Evolutionary conservation across 495 filamentous ascomycete species (phyloP), one percentile per base, ranked within the genome.

Genomic region (Sabuloglossum arenarium): DNA sequence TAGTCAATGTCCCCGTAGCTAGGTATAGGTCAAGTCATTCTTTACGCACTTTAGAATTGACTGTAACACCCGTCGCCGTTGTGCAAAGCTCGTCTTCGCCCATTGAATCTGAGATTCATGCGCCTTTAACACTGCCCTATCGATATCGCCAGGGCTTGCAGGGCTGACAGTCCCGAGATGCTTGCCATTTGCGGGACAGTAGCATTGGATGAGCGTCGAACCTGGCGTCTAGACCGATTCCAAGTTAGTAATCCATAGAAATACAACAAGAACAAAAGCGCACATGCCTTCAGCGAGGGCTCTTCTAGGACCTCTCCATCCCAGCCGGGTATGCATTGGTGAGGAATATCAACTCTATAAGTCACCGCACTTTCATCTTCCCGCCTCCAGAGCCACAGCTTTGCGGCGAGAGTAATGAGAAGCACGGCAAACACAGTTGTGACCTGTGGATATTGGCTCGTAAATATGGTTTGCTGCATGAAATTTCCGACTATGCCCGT

Each of bases 151-250:
- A 1, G 79, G 71, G 0, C 84, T 89, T 12, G 80, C 77, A 14
- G 91, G 88, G 63, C 83, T 86, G 57, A 90, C 81, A 57, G 76
- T 71, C 46, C 88, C 89, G 27, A 98, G 78, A 52, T 86, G 77
- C 61, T 81, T 75, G 53, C 90, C 91, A 47, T 86, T 93, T 0
- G 90, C 90, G 1, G 91, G 91, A 53, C 80, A 83, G 66, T 96
- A 97, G 72, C 91, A 89, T 68, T 84, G 84, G 42, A 90, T 84
- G 0, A 75, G 73, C 2, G 73, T 76, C 34, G 75, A 77, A 30
- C 72, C 75, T 0, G 73, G 64, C 28, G 72, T 67, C 73, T 73
- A 59, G 9, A 27, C 28, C 4, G 25, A 51, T 24, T 32, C 43
- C n/a, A 12, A 24, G 4, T 16, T 25, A 29, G 0, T 19, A 6